Base-by-base conservation (phyloP, 2,329 filamentous ascomycete species). In the Microsporum audouinii region DNA sequence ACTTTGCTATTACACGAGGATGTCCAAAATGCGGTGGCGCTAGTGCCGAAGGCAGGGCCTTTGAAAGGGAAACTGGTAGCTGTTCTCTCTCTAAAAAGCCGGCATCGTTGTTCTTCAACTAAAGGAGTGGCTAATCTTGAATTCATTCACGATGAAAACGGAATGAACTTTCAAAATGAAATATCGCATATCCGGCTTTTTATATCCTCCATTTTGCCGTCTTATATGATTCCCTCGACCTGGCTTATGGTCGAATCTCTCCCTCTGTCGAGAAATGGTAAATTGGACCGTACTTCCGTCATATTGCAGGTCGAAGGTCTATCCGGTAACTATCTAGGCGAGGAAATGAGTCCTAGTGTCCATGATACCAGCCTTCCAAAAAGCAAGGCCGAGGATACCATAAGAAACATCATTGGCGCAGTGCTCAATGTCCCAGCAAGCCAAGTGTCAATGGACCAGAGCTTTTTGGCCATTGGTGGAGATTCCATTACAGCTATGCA, bases 401-500 rank as follows among this genome's bases (percentile, higher is more conserved):
- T 51, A 51, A 23, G 45, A 27, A 31, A 27, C 29, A 34, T 55
- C 3, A 31, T 23, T 1, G 29, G 17, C 4, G 3, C 7, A n/a
- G 29, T 58, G 5, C 56, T 58, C 5, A 14, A 39, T n/a, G 6
- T 38, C 17, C 6, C 5, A 6, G 1, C 5, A 12, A 7, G 8
- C 6, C 12, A 23, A 3, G 41, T 58, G 5, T 17, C 10, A 5
- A 43, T 41, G 14, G 56, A 38, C 2, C 10, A 17, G 8, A 10
- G 23, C 36, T 62, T 62, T 29, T 51, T 62, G 12, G 2, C 45
- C 29, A 17, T 60, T 3, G 73, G 73, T 23, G 73, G 73, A 4
- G 73, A 75, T 61, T 75, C 73, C 43, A 73, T 75, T 34, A 70
- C 68, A 38, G 73, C 72, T 51, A 75, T 75, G 72, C 33, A 47